These are phyloP conservation scores for Cicer bijugum DNA, from an alignment of 306 rosid species.

Conservation along the genomic window DNA sequence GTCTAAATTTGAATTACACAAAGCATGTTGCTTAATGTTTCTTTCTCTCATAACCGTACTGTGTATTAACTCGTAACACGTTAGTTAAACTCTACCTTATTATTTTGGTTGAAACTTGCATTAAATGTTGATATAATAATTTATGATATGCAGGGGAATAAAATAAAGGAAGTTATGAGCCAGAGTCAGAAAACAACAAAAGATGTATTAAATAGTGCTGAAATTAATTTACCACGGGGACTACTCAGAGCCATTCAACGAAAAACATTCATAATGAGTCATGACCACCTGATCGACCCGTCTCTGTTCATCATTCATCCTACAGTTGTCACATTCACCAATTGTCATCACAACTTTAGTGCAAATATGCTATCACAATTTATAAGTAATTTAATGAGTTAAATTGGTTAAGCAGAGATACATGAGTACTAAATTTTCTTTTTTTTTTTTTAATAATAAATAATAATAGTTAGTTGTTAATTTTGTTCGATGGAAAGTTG, in stretches of 20 bases:
- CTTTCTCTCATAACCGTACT: background rate
- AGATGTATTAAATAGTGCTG: conserved; percentile 3
- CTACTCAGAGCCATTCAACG: background rate
- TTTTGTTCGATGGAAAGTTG: too few relatives aligned
- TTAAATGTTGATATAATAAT: background rate
- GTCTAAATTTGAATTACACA: conserved; percentile 40
- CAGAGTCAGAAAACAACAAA: background rate
- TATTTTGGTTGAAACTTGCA: background rate
- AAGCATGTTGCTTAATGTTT: background rate
- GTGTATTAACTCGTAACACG: background rate
- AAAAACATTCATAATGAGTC: conserved; percentile 45
- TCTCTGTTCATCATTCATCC: conserved; percentile 47
- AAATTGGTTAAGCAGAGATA: too few relatives aligned
- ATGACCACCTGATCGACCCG: conserved; percentile 58
- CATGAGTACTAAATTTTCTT: too few relatives aligned
- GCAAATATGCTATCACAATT: background rate
- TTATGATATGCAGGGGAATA: background rate
- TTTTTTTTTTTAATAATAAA: too few relatives aligned
- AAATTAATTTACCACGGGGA: conserved; percentile 6
- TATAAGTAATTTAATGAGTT: too few relatives aligned
- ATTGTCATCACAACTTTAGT: background rate
- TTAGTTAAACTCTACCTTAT: too few relatives aligned
- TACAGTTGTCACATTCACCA: conserved; percentile 51
- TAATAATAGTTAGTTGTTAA: too few relatives aligned
- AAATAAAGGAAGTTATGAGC: background rate